A percentile compares a stretch with the other conserved stretches of the same genome.
Conservation (phyloP, 2,329 filamentous ascomycete species). For the Aureobasidium sp. region DNA sequence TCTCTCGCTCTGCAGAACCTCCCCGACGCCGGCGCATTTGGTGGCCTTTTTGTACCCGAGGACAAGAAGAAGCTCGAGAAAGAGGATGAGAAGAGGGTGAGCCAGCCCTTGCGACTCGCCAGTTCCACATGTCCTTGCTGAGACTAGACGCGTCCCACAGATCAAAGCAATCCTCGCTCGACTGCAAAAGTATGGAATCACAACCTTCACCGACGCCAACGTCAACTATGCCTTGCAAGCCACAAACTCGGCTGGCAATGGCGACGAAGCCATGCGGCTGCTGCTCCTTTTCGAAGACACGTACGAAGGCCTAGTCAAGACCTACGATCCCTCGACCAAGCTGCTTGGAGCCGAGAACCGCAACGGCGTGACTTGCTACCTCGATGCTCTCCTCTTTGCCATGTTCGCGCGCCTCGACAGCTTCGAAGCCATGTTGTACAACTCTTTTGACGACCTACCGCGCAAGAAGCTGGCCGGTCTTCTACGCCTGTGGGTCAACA, state of each 20-base stretch:
- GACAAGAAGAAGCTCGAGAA: constrained; percentile 47
- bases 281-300: constrained; percentile 73
- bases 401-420: constrained; percentile 89
- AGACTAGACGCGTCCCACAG: constrained; percentile 21
- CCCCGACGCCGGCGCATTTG: constrained; percentile 45
- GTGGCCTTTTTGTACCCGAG: constrained; percentile 56
- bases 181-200: constrained; percentile 45
- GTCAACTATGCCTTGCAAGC: constrained; percentile 52
- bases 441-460: constrained; percentile 62
- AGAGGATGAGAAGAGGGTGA: constrained; percentile 45
- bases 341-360: constrained; percentile 84
- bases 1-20: neutral
- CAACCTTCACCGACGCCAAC: constrained; percentile 52
- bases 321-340: constrained; percentile 60
- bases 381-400: constrained; percentile 84
- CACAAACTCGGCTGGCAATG: constrained; percentile 57
- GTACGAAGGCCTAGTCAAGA: constrained; percentile 65
- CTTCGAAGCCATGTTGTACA: constrained; percentile 87
- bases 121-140: neutral
- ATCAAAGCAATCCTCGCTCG: constrained; percentile 45
- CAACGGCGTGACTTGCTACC: constrained; percentile 81
- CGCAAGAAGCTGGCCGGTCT: constrained; percentile 67
- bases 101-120: neutral
- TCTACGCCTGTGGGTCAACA: constrained; percentile 84
- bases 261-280: constrained; percentile 66